These are phyloP conservation scores for Chytridiales sp. DNA, from an alignment of 371 early-diverging fungal species.

Conservation along the genomic window DNA sequence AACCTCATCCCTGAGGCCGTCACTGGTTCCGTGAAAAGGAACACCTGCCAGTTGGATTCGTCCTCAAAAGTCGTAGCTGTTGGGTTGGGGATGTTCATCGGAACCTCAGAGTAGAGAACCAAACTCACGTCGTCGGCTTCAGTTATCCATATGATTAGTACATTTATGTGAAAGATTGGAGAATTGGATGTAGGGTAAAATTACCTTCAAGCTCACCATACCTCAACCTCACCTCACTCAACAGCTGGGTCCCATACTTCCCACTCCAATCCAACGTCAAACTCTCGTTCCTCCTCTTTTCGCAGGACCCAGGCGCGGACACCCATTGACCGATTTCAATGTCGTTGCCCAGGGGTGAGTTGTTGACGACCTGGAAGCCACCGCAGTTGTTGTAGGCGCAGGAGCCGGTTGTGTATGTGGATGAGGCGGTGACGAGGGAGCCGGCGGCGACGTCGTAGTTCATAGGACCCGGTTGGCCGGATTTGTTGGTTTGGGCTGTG, in stretches of 20 bases:
- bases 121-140: slow-evolving; percentile 17
- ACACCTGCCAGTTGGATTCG: slow-evolving; percentile 13
- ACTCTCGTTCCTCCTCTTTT: slow-evolving; percentile 4
- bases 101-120: slow-evolving; percentile 16
- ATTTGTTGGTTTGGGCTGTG: no score
- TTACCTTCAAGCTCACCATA: slow-evolving; percentile 17
- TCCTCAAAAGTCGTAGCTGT: slow-evolving; percentile 15
- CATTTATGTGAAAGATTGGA: not conserved
- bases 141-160: not conserved
- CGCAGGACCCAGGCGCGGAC: slow-evolving; percentile 15
- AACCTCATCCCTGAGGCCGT: slow-evolving; percentile 16
- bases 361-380: slow-evolving; percentile 11
- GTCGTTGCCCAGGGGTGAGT: slow-evolving; percentile 6
- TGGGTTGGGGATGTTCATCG: slow-evolving; percentile 17
- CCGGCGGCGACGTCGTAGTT: slow-evolving; percentile 19
- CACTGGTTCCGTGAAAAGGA: slow-evolving; percentile 15
- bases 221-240: slow-evolving; percentile 20
- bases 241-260: slow-evolving; percentile 18
- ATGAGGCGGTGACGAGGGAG: slow-evolving; percentile 4
- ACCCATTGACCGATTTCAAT: slow-evolving; percentile 20
- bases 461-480: no score
- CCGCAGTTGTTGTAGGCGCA: slow-evolving; percentile 10
- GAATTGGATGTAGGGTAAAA: not conserved
- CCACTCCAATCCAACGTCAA: slow-evolving; percentile 18
- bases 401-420: not conserved